Percentiles rank a stretch among this genome's conserved stretches.
These are phyloP conservation scores for Ceratobasidium sp. DNA, from an alignment of 1,284 basidiomycete species.

Conservation along the genomic window DNA sequence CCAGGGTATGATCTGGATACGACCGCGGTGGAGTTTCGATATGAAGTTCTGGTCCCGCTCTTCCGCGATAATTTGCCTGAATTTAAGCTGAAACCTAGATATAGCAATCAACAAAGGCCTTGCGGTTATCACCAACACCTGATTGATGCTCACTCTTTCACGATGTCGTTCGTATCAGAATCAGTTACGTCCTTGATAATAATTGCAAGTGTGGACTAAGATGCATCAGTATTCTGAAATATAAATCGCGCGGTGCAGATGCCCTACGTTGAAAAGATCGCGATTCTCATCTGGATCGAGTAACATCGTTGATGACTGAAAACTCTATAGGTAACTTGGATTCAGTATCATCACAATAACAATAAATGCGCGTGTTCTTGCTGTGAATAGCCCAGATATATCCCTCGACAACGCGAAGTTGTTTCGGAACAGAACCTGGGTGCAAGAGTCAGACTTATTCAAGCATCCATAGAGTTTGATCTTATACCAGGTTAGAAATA, in stretches of 20 bases:
- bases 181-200: conserved; percentile 78
- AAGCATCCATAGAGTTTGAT: too few relatives aligned
- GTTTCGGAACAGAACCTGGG: conserved; percentile 63
- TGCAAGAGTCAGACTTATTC: neutral
- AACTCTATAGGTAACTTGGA: conserved; percentile 60
- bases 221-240: neutral
- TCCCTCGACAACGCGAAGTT: conserved; percentile 49
- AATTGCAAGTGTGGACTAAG: conserved; percentile 65
- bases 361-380: neutral
- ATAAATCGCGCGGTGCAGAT: too few relatives aligned
- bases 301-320: conserved; percentile 71
- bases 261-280: conserved; percentile 61
- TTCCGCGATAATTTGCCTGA: conserved; percentile 67
- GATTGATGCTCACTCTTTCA: conserved; percentile 55
- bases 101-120: conserved; percentile 2
- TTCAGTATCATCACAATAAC: too few relatives aligned
- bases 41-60: conserved; percentile 74
- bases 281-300: conserved; percentile 71
- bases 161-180: conserved; percentile 68
- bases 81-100: conserved; percentile 66
- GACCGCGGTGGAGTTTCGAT: conserved; percentile 61
- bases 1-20: conserved; percentile 40
- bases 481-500: conserved; percentile 65
- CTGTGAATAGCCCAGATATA: conserved; percentile 66
- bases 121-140: too few relatives aligned